These are phyloP conservation scores for Xylaria polymorpha DNA, from an alignment of 2,329 filamentous ascomycete genomes.

Conservation along the genomic window DNA sequence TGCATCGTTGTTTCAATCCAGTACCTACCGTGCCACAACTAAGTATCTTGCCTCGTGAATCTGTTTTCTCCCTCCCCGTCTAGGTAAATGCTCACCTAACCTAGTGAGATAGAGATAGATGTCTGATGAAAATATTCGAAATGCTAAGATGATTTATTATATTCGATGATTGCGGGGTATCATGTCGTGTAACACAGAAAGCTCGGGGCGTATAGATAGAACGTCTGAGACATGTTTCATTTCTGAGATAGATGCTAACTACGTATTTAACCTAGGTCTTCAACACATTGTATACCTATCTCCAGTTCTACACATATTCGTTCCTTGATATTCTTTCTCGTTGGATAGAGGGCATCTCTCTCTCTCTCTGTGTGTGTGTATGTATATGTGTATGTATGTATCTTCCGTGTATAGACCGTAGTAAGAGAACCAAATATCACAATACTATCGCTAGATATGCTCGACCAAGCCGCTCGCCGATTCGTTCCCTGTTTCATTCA, in stretches of 20 bases:
- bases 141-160: background rate
- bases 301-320: background rate
- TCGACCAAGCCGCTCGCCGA: background rate
- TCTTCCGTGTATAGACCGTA: background rate
- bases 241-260: background rate
- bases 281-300: background rate
- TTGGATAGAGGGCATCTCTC: background rate
- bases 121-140: too few relatives aligned
- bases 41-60: conserved; percentile 1
- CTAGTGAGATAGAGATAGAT: background rate
- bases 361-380: background rate
- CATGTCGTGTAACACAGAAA: background rate
- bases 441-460: background rate
- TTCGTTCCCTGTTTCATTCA: background rate
- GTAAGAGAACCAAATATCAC: background rate
- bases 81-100: background rate
- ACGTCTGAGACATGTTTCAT: background rate
- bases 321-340: background rate
- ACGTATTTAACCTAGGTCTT: background rate
- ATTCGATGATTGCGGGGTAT: background rate
- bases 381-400: too few relatives aligned
- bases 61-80: background rate
- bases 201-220: background rate
- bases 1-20: conserved; percentile 35
- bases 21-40: conserved; percentile 13